A percentile compares a stretch with the other conserved stretches of the same genome.
Evolutionary conservation across 331 rosid genomes (phyloP).

Genomic region (Dryas integrifolia): DNA sequence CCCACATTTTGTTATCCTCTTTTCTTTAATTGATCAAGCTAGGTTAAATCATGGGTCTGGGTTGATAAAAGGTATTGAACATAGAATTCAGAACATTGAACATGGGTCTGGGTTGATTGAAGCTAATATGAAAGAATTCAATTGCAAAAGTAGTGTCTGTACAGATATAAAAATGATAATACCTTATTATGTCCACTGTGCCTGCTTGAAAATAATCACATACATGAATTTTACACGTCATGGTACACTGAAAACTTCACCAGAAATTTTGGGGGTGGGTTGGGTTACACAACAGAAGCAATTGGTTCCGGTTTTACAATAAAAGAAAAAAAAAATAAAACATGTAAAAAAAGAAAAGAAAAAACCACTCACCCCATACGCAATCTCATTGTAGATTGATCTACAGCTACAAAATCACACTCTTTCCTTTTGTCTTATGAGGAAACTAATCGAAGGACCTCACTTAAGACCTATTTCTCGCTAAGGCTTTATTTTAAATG

Average conservation of each 20-base stretch:
- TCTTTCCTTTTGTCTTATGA: neutral
- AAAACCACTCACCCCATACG: slow-evolving; percentile 6
- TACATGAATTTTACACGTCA: neutral
- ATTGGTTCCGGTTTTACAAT: slow-evolving; percentile 1
- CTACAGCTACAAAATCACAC: slow-evolving; percentile 18
- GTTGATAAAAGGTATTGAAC: too few species aligned
- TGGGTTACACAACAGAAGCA: slow-evolving; percentile 9
- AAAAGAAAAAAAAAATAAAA: neutral
- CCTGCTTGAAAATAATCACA: neutral
- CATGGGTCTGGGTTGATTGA: too few species aligned
- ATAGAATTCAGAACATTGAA: too few species aligned
- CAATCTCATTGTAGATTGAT: slow-evolving; percentile 17
- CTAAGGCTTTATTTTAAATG: neutral
- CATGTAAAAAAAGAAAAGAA: neutral
- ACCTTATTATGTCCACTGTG: neutral
- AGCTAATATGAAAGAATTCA: neutral
- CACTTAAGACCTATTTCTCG: neutral
- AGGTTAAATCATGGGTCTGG: too few species aligned
- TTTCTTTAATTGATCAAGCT: too few species aligned
- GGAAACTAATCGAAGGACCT: neutral
- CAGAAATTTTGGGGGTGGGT: slow-evolving; percentile 7
- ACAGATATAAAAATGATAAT: neutral
- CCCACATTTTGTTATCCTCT: too few species aligned
- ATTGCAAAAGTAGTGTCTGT: neutral
- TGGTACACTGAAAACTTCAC: slow-evolving; percentile 4